phyloP scores from a whole-genome alignment of 2,329 filamentous ascomycete genomes.

The Curvularia verruculosa region DNA sequence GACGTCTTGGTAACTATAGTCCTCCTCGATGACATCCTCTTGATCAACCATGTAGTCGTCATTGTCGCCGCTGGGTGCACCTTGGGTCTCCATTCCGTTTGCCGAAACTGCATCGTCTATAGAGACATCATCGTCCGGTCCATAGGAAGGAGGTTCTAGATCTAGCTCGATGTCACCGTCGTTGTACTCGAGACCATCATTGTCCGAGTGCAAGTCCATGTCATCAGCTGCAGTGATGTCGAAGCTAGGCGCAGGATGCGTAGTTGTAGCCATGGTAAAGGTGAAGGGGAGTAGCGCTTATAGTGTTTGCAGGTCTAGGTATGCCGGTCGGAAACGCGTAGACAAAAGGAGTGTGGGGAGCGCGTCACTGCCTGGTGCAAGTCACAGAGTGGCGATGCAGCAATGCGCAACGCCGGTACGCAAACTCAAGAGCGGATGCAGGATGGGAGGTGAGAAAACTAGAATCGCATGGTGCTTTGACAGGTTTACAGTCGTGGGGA shows the following conservation, averaged over 20 bases:
- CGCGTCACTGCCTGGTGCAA: slow-evolving; percentile 26
- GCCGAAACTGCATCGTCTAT: slow-evolving; percentile 57
- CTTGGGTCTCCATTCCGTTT: slow-evolving; percentile 25
- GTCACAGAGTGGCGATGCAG: slow-evolving; percentile 18
- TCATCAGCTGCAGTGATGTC: slow-evolving; percentile 50
- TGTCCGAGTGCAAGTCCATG: slow-evolving; percentile 63
- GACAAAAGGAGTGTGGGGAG: slow-evolving; percentile 18
- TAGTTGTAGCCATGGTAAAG: slow-evolving; percentile 32
- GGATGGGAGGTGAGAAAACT: slow-evolving; percentile 2
- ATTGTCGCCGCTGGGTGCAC: slow-evolving; percentile 23
- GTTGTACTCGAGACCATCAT: slow-evolving; percentile 50
- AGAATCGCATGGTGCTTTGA: slow-evolving; percentile 13
- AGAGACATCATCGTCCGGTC: slow-evolving; percentile 59
- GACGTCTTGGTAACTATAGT: slow-evolving; percentile 25
- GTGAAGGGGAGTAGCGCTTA: background rate
- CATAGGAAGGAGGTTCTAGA: slow-evolving; percentile 38
- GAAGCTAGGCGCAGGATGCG: slow-evolving; percentile 29
- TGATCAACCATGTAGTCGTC: slow-evolving; percentile 50
- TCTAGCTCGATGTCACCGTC: slow-evolving; percentile 68
- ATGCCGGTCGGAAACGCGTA: slow-evolving; percentile 11
- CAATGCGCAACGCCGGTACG: slow-evolving; percentile 3
- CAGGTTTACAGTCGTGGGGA: slow-evolving; percentile 1
- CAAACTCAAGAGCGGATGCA: slow-evolving; percentile 3
- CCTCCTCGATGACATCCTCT: slow-evolving; percentile 40
- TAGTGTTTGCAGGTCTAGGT: slow-evolving; percentile 8